Conservation (phyloP, 2,329 filamentous ascomycete genomes). For the Cercospora zeae-maydis region DNA sequence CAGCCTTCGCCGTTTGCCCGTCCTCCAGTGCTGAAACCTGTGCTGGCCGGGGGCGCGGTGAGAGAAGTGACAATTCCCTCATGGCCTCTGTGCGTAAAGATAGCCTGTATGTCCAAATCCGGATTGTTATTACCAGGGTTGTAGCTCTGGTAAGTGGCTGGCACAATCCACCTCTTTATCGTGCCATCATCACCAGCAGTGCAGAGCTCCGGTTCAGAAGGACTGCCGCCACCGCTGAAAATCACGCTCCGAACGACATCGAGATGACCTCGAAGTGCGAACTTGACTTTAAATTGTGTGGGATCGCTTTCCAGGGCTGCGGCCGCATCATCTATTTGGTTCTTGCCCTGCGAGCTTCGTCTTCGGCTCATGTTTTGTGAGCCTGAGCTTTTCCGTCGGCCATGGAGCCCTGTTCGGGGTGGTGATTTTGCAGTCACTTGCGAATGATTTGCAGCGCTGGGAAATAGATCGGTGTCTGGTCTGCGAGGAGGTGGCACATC, state of each 20-base stretch:
- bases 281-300: constrained; percentile 84
- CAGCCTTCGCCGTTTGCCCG: constrained; percentile 88
- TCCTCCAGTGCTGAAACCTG: constrained; percentile 84
- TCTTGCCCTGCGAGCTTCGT: constrained; percentile 53
- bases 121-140: constrained; percentile 47
- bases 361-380: constrained; percentile 54
- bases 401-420: constrained; percentile 59
- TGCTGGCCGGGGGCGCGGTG: constrained; percentile 79
- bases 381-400: constrained; percentile 75
- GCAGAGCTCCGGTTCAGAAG: constrained; percentile 93
- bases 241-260: constrained; percentile 93
- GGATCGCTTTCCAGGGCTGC: constrained; percentile 56
- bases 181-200: constrained; percentile 93
- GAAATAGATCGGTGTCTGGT: constrained; percentile 85
- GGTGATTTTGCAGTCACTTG: constrained; percentile 78
- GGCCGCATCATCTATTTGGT: constrained; percentile 55
- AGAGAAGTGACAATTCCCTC: constrained; percentile 84
- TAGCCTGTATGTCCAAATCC: constrained; percentile 86
- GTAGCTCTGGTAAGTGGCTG: constrained; percentile 63
- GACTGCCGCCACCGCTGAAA: constrained; percentile 93
- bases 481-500: constrained; percentile 54
- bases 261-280: constrained; percentile 85
- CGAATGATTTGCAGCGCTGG: constrained; percentile 58
- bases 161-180: constrained; percentile 95
- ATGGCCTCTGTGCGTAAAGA: constrained; percentile 94